Percentiles rank a stretch among this genome's conserved stretches.
These are phyloP conservation scores for Russula abietina DNA, from an alignment of 768 basidiomycete species.

Conservation along the genomic window DNA sequence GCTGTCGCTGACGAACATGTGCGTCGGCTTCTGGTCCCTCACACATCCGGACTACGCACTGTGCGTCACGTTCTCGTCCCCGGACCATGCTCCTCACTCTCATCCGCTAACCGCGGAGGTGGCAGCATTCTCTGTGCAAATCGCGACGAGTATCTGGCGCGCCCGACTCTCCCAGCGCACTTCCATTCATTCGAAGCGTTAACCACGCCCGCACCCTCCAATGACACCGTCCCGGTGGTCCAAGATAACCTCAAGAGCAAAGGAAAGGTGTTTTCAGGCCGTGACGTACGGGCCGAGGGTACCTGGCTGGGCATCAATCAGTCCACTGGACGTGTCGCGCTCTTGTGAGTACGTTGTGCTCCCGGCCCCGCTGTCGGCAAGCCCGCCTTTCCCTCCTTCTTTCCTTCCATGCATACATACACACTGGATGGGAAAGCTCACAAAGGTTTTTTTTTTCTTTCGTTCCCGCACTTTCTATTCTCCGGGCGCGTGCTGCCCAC, in stretches of 20 bases:
- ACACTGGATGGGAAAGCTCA: not conserved
- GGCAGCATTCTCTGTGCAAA: slow-evolving; percentile 67
- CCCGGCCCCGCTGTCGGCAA: not conserved
- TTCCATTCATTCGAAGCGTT: slow-evolving; percentile 56
- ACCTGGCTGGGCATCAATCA: slow-evolving; percentile 72
- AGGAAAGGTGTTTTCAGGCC: slow-evolving; percentile 59
- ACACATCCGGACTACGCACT: slow-evolving; percentile 73
- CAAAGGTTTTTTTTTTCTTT: slow-evolving; percentile 8
- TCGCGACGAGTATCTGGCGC: slow-evolving; percentile 65
- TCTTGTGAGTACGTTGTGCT: slow-evolving; percentile 50
- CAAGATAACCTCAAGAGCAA: slow-evolving; percentile 22
- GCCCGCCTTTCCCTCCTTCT: too few species aligned
- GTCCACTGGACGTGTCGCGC: slow-evolving; percentile 57
- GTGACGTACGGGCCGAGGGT: slow-evolving; percentile 67
- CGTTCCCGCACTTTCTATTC: slow-evolving; percentile 7
- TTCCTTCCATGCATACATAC: slow-evolving; percentile 8
- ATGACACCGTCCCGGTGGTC: slow-evolving; percentile 16
- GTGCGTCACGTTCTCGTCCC: slow-evolving; percentile 40
- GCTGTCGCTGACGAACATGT: slow-evolving; percentile 43
- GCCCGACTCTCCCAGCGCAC: slow-evolving; percentile 59
- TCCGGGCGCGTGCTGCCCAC: not conserved
- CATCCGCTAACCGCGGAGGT: slow-evolving; percentile 11
- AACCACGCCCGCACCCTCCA: not conserved
- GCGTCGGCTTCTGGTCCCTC: slow-evolving; percentile 71
- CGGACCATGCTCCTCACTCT: not conserved